Evolutionary conservation across 2,329 filamentous ascomycete genomes (phyloP), one percentile per base, ranked within the genome.

Genomic region (Aureobasidium musti): DNA sequence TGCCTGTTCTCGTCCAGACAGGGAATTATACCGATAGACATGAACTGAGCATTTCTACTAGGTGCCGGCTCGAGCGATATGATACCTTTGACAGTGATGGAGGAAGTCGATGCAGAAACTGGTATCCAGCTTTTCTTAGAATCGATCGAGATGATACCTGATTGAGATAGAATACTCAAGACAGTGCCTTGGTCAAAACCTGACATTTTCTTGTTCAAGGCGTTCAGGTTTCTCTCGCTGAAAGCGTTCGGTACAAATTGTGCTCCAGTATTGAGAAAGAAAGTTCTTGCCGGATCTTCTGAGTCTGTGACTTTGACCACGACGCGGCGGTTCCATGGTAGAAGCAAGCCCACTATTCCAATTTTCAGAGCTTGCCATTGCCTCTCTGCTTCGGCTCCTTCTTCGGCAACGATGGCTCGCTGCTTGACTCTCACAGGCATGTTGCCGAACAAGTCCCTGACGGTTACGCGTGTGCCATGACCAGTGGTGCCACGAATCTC

Each of bases 401-500:
- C 81, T 82, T 72, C 86, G 80, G 45, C 82, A 75, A 69, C 78
- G 3, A 87, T 71, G 0, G 85, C 85, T 69, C 92, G 85, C 71
- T 92, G 90, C 74, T 95, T 96, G 30, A 96, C 89, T 17, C 94
- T 87, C 14, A 97, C 94, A 0, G 94, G 92, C 86, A 97, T 91
- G 67, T 88, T 90, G 0, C 93, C 92, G 77, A 97, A 98, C 0
- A 97, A 80, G 75, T 97, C 89, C 66, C 88, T 86, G 6, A 96
- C 89, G 0, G 83, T 84, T 1, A 94, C 87, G 33, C 86, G 85
- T 0, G 93, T 97, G 5, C 94, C 94, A 78, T 91, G 87, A 23
- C 80, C 76, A 21, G 30, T 43, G 66, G 83, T 84, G 10, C 82
- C 72, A 19, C 30, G 30, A 7, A 91, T 72, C 56, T 83, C 80